These are phyloP conservation scores for Saxophila tyrrhenica DNA, from an alignment of 495 filamentous ascomycete species.

Conservation along the genomic window DNA sequence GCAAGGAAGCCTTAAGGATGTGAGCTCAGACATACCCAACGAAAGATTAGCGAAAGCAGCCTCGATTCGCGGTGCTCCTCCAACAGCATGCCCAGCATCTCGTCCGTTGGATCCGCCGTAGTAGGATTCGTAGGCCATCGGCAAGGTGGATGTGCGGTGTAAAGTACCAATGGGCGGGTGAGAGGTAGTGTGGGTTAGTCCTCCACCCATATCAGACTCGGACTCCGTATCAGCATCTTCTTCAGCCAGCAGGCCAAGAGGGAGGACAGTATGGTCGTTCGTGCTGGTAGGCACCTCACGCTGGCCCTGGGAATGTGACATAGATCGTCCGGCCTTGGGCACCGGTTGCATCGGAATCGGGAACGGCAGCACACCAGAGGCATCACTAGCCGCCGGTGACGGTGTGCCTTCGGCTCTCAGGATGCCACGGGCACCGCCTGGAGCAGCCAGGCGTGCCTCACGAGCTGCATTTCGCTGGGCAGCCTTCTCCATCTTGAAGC, in stretches of 20 bases:
- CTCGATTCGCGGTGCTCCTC: constrained; percentile 1
- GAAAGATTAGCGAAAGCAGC: constrained; percentile 11
- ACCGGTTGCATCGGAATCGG: constrained; percentile 84
- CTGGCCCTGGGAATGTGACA: constrained; percentile 95
- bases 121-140: constrained; percentile 4
- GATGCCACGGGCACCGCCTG: constrained; percentile 1
- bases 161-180: constrained; percentile 17
- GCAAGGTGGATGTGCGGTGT: constrained; percentile 15
- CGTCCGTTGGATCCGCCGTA: not conserved
- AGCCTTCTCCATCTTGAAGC: constrained; percentile 20
- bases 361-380: constrained; percentile 57
- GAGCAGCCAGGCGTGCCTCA: constrained; percentile 8
- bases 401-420: constrained; percentile 15
- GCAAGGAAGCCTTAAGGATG: not conserved
- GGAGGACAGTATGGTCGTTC: constrained; percentile 39
- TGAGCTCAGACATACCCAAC: constrained; percentile 9
- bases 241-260: constrained; percentile 14
- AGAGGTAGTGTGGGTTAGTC: constrained; percentile 15
- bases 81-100: not conserved
- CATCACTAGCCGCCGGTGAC: constrained; percentile 40
- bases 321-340: constrained; percentile 83
- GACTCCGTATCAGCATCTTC: constrained; percentile 10
- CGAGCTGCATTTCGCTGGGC: constrained; percentile 17
- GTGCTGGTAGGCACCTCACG: constrained; percentile 5
- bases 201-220: constrained; percentile 10